Base-by-base conservation (phyloP, 441 rosid genomes). In the Pelargonium australe region DNA sequence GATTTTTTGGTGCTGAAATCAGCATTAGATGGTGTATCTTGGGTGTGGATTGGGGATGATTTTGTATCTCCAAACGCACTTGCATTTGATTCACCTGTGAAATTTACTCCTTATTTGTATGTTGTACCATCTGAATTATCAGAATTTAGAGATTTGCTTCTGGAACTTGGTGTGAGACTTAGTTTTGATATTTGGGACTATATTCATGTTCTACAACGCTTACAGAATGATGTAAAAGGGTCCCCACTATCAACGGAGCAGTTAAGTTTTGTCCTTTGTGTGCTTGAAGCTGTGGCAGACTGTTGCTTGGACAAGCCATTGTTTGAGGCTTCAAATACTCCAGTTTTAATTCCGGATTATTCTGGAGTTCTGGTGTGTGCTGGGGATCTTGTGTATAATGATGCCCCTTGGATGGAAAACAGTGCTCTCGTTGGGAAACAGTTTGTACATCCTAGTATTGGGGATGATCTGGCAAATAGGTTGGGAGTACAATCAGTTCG, bases 21-120 rank as follows among this genome's bases (percentile, higher is more conserved):
- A 68, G 85, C 85, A 82, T 73, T 95, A 72, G 82, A 80, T 69
- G 96, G 88, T 74, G 81, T 91, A 79, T 80, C 97, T 68, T 95
- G 95, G 94, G 88, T 95, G 78, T 95, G 99, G 99, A 88, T 88
- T 70, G 96, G 99, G 65, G 99, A 91, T 78, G 93, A 90, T 82
- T 95, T 95, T 81, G 86, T 95, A 75, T 79, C 88, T 66, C 79
- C 95, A 60, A 80, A 80, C 77, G 87, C 87, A 73, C 99, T 95
- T 79, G 96, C 99, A 74, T 95, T 95, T 86, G 97, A 95, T 85
- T 95, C 99, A 43, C 99, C 99, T 19, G 99, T 90, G 78, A 92
- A 95, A 79, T 95, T 87, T 81, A 78, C 90, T 77, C 99, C 99
- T 65, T 95, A 90, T 78, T 83, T 95, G 72, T 90, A 91, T 85